phyloP scores from a whole-genome alignment of 2,329 filamentous ascomycete genomes.

The Talaromyces albobiverticillius region DNA sequence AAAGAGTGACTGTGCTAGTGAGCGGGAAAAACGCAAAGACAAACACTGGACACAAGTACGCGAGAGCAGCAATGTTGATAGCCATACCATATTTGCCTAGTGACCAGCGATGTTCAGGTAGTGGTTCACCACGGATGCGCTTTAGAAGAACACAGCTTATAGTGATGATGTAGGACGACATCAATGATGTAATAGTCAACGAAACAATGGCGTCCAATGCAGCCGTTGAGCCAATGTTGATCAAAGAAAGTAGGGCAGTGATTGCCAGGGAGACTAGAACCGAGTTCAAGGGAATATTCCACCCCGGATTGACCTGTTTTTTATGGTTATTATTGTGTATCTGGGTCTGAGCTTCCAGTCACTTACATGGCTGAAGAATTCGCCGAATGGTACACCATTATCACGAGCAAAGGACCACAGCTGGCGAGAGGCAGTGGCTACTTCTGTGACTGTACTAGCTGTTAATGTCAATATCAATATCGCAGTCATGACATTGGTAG shows the following conservation, averaged over 20 bases:
- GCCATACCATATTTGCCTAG: slow-evolving; percentile 44
- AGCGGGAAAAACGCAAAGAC: slow-evolving; percentile 47
- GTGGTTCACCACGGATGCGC: slow-evolving; percentile 38
- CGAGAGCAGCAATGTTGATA: slow-evolving; percentile 42
- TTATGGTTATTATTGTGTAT: too few species aligned
- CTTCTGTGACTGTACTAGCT: slow-evolving; percentile 51
- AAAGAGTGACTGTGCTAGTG: slow-evolving; percentile 26
- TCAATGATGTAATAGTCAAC: slow-evolving; percentile 38
- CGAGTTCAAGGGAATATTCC: slow-evolving; percentile 47
- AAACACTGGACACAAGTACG: slow-evolving; percentile 39
- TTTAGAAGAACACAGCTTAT: slow-evolving; percentile 48
- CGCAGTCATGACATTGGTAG: slow-evolving; percentile 50
- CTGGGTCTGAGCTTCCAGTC: too few species aligned
- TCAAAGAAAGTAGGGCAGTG: slow-evolving; percentile 46
- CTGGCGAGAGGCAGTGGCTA: slow-evolving; percentile 57
- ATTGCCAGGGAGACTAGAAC: slow-evolving; percentile 46
- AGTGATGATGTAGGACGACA: slow-evolving; percentile 45
- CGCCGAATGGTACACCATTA: slow-evolving; percentile 37
- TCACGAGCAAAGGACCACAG: slow-evolving; percentile 55
- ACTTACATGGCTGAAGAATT: slow-evolving; percentile 37
- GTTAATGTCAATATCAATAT: slow-evolving; percentile 51
- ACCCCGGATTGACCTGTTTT: slow-evolving; percentile 33
- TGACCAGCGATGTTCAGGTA: slow-evolving; percentile 45
- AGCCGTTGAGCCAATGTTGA: slow-evolving; percentile 50
- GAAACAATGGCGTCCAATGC: slow-evolving; percentile 45